Percentiles rank a stretch among this genome's conserved stretches.
phyloP scores from a whole-genome alignment of 768 basidiomycete genomes.

The Suillus subalutaceus region DNA sequence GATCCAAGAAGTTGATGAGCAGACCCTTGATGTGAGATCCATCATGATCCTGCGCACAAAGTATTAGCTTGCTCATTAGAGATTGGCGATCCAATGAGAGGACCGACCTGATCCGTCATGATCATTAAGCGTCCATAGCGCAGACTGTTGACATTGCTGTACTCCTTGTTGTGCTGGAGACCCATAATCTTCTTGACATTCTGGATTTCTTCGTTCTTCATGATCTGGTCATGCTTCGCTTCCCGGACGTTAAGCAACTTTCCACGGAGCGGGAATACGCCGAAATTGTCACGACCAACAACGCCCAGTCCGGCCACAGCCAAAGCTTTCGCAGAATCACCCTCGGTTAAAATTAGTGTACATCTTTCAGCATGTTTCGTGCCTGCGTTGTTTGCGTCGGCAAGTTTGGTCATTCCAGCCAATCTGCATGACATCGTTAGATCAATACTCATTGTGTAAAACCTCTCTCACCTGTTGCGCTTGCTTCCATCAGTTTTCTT shows the following conservation, averaged over 20 bases:
- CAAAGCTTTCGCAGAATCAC: slow-evolving; percentile 97
- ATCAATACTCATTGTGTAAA: background rate
- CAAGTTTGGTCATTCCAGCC: slow-evolving; percentile 88
- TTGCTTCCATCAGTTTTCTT: slow-evolving; percentile 96
- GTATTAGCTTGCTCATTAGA: slow-evolving; percentile 1
- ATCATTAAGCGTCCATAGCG: slow-evolving; percentile 98
- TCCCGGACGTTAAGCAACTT: slow-evolving; percentile 98
- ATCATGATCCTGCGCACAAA: slow-evolving; percentile 84
- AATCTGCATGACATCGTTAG: slow-evolving; percentile 52
- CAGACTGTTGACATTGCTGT: slow-evolving; percentile 63
- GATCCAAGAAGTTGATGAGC: slow-evolving; percentile 96
- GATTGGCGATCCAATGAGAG: background rate
- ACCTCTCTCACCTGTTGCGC: slow-evolving; percentile 66
- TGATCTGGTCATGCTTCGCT: slow-evolving; percentile 92
- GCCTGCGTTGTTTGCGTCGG: slow-evolving; percentile 98
- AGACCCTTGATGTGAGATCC: slow-evolving; percentile 99
- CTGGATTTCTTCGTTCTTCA: slow-evolving; percentile 98
- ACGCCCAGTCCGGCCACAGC: slow-evolving; percentile 94
- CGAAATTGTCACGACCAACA: slow-evolving; percentile 95
- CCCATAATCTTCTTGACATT: slow-evolving; percentile 99
- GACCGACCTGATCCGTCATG: slow-evolving; percentile 96
- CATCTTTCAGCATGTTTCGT: slow-evolving; percentile 78
- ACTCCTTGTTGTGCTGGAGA: slow-evolving; percentile 91
- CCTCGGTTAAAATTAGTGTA: slow-evolving; percentile 97
- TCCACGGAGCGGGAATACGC: slow-evolving; percentile 96